These are phyloP conservation scores for Fusarium nelsonii DNA, from an alignment of 2,329 filamentous ascomycete species.

Conservation along the genomic window DNA sequence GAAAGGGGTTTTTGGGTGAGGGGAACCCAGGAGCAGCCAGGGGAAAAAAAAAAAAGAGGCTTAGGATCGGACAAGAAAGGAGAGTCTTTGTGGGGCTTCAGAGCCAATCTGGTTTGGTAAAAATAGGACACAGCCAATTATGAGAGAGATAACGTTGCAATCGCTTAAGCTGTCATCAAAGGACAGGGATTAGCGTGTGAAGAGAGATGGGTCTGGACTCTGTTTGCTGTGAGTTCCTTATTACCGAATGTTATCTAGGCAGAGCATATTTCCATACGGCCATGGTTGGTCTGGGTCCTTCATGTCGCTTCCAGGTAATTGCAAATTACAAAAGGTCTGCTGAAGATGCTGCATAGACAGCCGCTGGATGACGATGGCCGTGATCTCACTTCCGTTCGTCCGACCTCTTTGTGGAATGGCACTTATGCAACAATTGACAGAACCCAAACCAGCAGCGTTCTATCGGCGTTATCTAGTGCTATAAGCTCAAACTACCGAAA, in stretches of 20 bases:
- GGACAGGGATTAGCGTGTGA: not conserved
- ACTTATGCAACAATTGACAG: too few relatives aligned
- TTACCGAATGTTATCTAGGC: not conserved
- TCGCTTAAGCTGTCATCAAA: not conserved
- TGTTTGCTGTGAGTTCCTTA: not conserved
- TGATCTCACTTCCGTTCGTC: too few relatives aligned
- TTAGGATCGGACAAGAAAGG: not conserved
- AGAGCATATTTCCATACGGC: too few relatives aligned
- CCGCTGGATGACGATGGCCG: too few relatives aligned
- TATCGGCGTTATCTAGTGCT: too few relatives aligned
- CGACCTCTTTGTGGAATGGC: too few relatives aligned
- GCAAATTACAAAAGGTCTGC: too few relatives aligned
- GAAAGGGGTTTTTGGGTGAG: constrained; percentile 3
- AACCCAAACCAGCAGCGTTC: too few relatives aligned
- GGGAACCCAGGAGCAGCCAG: not conserved
- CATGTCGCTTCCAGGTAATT: too few relatives aligned
- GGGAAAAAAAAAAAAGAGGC: not conserved
- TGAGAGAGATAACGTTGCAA: not conserved
- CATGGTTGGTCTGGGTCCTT: too few relatives aligned
- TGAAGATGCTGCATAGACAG: too few relatives aligned
- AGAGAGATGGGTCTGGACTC: not conserved
- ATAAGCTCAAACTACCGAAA: too few relatives aligned
- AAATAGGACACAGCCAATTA: not conserved
- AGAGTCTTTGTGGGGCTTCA: not conserved
- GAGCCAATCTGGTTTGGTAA: not conserved